Evolutionary conservation across 345 rosid species (phyloP).

Genomic region (Salix dunnii): DNA sequence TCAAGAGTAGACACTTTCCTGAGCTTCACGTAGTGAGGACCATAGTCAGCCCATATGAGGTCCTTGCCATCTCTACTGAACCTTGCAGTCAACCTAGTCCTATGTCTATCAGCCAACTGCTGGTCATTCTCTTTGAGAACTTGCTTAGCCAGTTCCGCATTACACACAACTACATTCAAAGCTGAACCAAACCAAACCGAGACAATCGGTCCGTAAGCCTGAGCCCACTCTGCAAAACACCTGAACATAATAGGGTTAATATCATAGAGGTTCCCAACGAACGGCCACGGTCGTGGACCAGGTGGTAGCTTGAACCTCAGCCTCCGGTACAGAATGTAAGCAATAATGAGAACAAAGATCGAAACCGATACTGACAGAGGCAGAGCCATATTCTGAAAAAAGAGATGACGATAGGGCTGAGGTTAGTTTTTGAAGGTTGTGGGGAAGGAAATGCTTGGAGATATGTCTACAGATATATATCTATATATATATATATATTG

Average conservation of each 20-base stretch:
- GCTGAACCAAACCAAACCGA: constrained; percentile 93
- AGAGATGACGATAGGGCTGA: background rate
- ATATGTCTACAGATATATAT: too few relatives aligned
- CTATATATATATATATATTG: too few relatives aligned
- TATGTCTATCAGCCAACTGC: constrained; percentile 69
- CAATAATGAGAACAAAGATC: background rate
- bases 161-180: constrained; percentile 70
- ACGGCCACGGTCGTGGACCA: constrained; percentile 73
- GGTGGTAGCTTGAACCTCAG: constrained; percentile 63
- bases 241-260: constrained; percentile 78
- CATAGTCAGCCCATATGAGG: constrained; percentile 96
- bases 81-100: constrained; percentile 65
- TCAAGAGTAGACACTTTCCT: constrained; percentile 82
- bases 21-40: constrained; percentile 90
- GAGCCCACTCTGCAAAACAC: constrained; percentile 81
- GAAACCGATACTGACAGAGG: background rate
- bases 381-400: background rate
- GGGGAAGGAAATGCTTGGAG: background rate
- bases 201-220: constrained; percentile 64
- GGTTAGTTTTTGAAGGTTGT: background rate
- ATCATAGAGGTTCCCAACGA: constrained; percentile 85
- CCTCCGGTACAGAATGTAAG: background rate
- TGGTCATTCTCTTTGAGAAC: constrained; percentile 85
- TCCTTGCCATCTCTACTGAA: constrained; percentile 82
- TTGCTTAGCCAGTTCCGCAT: constrained; percentile 66